Conservation (phyloP, 2,329 filamentous ascomycete genomes). For the Huntiella moniliformis region DNA sequence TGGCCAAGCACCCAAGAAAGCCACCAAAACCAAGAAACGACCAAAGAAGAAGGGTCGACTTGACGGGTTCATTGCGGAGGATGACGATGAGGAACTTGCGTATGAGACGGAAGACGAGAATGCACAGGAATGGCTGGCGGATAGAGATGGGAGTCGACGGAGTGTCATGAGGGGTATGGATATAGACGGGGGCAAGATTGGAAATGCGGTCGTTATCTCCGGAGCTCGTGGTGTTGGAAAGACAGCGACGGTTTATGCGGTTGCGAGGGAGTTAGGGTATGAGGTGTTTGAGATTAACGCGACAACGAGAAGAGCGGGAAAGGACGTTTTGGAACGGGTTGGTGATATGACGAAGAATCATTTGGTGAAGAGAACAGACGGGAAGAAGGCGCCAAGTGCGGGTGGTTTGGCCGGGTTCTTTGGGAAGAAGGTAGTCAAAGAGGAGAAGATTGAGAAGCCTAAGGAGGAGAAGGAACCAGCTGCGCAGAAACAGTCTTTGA, state of each 20-base stretch:
- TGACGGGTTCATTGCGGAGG: slow-evolving; percentile 66
- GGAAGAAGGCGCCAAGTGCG: slow-evolving; percentile 11
- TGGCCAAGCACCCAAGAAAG: slow-evolving; percentile 22
- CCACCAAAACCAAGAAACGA: slow-evolving; percentile 25
- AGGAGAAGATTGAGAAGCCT: slow-evolving; percentile 16
- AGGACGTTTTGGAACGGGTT: slow-evolving; percentile 76
- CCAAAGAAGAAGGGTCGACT: slow-evolving; percentile 43
- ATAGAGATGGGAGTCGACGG: background rate
- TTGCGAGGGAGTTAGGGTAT: slow-evolving; percentile 78
- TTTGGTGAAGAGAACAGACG: slow-evolving; percentile 39
- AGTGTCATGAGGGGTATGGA: slow-evolving; percentile 15
- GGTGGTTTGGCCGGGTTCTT: slow-evolving; percentile 13
- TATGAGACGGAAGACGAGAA: slow-evolving; percentile 26
- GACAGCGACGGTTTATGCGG: slow-evolving; percentile 78
- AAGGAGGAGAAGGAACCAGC: slow-evolving; percentile 14
- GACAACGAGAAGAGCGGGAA: slow-evolving; percentile 64
- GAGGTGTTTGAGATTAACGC: slow-evolving; percentile 92
- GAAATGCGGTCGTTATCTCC: slow-evolving; percentile 72
- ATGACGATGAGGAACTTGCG: slow-evolving; percentile 31
- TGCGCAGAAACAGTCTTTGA: slow-evolving; percentile 79
- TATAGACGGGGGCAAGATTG: slow-evolving; percentile 25
- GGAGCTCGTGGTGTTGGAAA: slow-evolving; percentile 85
- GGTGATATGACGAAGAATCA: slow-evolving; percentile 97
- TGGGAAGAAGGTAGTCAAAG: slow-evolving; percentile 19
- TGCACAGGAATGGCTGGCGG: slow-evolving; percentile 6